A percentile compares a stretch with the other conserved stretches of the same genome.
phyloP scores from a whole-genome alignment of 1,284 basidiomycete species.

The Waitea zeae region DNA sequence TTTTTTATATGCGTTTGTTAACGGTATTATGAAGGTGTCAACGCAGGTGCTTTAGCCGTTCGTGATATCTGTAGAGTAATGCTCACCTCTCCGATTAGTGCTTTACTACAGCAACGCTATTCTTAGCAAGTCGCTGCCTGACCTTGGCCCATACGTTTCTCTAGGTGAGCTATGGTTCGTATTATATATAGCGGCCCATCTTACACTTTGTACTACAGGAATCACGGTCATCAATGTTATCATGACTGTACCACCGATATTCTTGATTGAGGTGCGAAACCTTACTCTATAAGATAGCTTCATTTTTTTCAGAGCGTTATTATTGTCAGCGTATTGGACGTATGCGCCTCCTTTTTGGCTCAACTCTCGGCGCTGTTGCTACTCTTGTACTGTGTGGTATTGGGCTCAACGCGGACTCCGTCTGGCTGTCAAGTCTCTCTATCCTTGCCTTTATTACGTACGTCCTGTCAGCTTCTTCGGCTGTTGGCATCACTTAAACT shows the following conservation, averaged over 20 bases:
- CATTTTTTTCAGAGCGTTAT: too few species aligned
- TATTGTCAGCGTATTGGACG: conserved; percentile 54
- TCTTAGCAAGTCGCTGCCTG: conserved; percentile 59
- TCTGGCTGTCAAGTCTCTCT: conserved; percentile 50
- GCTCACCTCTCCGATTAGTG: conserved; percentile 28
- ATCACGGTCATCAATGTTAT: conserved; percentile 70
- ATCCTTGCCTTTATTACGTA: conserved; percentile 77
- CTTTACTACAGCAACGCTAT: conserved; percentile 85
- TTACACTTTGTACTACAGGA: too few species aligned
- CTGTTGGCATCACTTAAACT: too few species aligned
- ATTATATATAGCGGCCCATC: too few species aligned
- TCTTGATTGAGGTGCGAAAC: conserved; percentile 80
- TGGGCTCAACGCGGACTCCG: conserved; percentile 47
- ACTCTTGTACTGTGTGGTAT: conserved; percentile 57
- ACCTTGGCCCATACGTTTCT: conserved; percentile 63
- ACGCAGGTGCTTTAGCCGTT: too few species aligned
- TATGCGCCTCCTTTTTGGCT: conserved; percentile 35
- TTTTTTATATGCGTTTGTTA: background rate
- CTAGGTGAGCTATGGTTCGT: too few species aligned
- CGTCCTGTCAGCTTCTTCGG: too few species aligned
- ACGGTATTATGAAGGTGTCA: conserved; percentile 21
- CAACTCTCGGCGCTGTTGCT: conserved; percentile 42
- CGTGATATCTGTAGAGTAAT: background rate
- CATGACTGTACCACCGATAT: conserved; percentile 70
- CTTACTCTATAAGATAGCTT: conserved; percentile 33